Conservation (phyloP, 805 yeast genomes). For the Yarrowia bubula region DNA sequence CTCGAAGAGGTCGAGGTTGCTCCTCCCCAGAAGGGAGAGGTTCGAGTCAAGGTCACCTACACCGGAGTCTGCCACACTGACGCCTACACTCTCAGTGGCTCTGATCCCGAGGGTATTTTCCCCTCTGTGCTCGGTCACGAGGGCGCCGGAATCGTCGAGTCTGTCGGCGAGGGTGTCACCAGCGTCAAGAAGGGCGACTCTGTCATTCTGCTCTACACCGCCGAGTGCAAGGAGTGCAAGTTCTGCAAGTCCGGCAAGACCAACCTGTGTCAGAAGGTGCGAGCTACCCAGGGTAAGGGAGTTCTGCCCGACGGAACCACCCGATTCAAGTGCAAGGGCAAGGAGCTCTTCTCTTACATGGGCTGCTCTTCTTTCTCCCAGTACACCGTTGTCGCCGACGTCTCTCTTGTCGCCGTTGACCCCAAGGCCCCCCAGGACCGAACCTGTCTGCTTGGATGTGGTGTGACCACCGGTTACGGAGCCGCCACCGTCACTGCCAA, state of each 20-base stretch:
- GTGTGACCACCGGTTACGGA: constrained; percentile 98
- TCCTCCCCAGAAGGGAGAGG: constrained; percentile 97
- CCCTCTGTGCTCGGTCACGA: constrained; percentile 95
- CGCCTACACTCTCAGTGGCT: constrained; percentile 92
- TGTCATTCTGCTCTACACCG: constrained; percentile 91
- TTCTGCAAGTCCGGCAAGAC: constrained; percentile 95
- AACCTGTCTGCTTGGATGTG: constrained; percentile 94
- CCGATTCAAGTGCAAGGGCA: constrained; percentile 75
- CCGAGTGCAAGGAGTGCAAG: constrained; percentile 94
- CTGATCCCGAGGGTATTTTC: constrained; percentile 94
- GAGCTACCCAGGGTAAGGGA: constrained; percentile 98
- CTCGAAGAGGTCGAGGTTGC: constrained; percentile 87
- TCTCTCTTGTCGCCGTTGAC: constrained; percentile 89
- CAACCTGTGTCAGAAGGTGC: constrained; percentile 89
- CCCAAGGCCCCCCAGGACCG: constrained; percentile 79
- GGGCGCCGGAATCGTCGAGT: constrained; percentile 96
- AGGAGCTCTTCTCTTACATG: constrained; percentile 88
- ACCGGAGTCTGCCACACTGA: constrained; percentile 99
- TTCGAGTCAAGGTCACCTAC: constrained; percentile 79
- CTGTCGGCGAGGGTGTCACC: constrained; percentile 91
- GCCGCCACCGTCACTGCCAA: constrained; percentile 94
- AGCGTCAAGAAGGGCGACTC: constrained; percentile 89
- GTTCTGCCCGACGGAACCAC: constrained; percentile 98
- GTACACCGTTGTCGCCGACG: constrained; percentile 97
- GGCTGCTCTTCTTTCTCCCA: constrained; percentile 97